Percentiles rank a stretch among this genome's conserved stretches.
Evolutionary conservation across 2,329 filamentous ascomycete genomes (phyloP).

Genomic region (Penicillium sp.): DNA sequence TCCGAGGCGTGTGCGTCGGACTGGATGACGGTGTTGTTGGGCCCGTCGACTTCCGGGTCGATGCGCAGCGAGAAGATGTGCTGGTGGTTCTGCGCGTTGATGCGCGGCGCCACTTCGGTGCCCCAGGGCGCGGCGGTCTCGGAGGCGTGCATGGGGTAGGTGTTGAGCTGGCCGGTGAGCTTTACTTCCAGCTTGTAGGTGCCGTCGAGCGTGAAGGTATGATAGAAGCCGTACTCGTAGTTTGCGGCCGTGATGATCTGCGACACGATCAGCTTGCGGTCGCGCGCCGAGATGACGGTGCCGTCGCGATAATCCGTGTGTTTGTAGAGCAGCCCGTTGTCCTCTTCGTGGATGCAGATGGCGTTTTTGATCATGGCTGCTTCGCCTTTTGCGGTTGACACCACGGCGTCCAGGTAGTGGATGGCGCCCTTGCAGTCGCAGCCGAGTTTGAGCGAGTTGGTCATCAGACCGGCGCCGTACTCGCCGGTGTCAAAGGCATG

Average conservation of each 20-base stretch:
- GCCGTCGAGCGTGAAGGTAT: conserved; percentile 89
- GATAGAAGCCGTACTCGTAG: conserved; percentile 87
- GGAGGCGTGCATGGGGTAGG: conserved; percentile 72
- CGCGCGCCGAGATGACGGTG: conserved; percentile 78
- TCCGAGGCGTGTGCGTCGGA: conserved; percentile 69
- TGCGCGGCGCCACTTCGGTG: conserved; percentile 82
- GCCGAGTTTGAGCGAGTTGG: conserved; percentile 43
- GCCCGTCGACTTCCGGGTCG: conserved; percentile 81
- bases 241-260: conserved; percentile 95
- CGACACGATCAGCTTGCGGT: conserved; percentile 79
- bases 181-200: conserved; percentile 89
- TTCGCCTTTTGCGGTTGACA: conserved; percentile 71
- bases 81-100: conserved; percentile 94
- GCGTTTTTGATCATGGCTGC: conserved; percentile 84
- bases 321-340: conserved; percentile 87
- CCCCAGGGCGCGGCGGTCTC: conserved; percentile 86
- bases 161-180: conserved; percentile 88
- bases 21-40: conserved; percentile 79
- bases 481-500: conserved; percentile 46
- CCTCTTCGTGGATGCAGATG: conserved; percentile 92
- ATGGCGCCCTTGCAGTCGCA: conserved; percentile 77
- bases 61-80: conserved; percentile 89
- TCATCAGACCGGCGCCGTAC: conserved; percentile 47
- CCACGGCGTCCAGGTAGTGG: conserved; percentile 84
- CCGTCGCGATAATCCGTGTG: conserved; percentile 93